phyloP scores from a whole-genome alignment of 1,284 basidiomycete genomes.

The Tilletia indica region DNA sequence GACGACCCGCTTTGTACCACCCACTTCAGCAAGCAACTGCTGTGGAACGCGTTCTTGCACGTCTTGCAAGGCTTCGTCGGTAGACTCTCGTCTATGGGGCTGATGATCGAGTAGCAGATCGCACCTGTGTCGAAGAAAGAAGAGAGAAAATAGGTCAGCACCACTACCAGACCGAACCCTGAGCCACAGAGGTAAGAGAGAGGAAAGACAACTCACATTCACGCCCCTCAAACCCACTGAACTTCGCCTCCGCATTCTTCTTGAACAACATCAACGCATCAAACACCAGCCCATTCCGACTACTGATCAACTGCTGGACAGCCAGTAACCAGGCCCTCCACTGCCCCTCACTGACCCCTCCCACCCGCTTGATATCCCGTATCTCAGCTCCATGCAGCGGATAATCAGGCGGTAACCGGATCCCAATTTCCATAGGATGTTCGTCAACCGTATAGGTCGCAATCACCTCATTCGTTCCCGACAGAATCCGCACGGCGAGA shows the following conservation, averaged over 20 bases:
- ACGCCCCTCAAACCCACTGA: slow-evolving; percentile 48
- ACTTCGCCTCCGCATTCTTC: slow-evolving; percentile 73
- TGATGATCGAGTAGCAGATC: slow-evolving; percentile 74
- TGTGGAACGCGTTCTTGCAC: slow-evolving; percentile 92
- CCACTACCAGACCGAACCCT: neutral
- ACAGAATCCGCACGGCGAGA: slow-evolving; percentile 67
- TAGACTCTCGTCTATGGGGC: slow-evolving; percentile 75
- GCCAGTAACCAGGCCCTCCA: slow-evolving; percentile 94
- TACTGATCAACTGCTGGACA: slow-evolving; percentile 83
- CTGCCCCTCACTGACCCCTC: slow-evolving; percentile 79
- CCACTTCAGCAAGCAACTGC: slow-evolving; percentile 66
- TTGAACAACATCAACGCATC: slow-evolving; percentile 93
- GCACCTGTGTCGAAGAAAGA: slow-evolving; percentile 24
- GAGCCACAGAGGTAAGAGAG: slow-evolving; percentile 58
- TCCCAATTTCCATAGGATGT: slow-evolving; percentile 83
- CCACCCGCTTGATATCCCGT: slow-evolving; percentile 74
- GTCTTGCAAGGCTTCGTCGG: slow-evolving; percentile 88
- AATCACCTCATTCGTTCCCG: slow-evolving; percentile 62
- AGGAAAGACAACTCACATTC: slow-evolving; percentile 56
- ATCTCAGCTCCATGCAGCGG: slow-evolving; percentile 86
- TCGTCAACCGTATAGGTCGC: slow-evolving; percentile 83
- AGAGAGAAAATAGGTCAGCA: neutral
- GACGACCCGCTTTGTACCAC: slow-evolving; percentile 81
- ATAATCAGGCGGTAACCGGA: slow-evolving; percentile 85
- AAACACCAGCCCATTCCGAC: slow-evolving; percentile 80